phyloP scores from a whole-genome alignment of 2,329 filamentous ascomycete species.

The Cadophora sp. region DNA sequence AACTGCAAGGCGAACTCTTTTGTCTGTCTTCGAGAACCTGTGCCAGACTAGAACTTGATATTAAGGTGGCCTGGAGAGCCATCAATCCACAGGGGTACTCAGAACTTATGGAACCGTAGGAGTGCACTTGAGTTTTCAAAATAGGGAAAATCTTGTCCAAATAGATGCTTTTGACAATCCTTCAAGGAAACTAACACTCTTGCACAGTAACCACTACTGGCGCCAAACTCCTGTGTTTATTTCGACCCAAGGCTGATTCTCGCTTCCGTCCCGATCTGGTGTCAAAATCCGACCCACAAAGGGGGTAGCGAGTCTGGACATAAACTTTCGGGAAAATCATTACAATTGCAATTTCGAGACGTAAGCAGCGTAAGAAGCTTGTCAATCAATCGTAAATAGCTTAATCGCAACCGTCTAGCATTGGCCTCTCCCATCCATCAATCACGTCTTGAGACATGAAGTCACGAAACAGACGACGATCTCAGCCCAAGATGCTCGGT shows the following conservation, averaged over 20 bases:
- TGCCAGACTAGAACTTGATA: no score
- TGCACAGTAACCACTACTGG: not conserved
- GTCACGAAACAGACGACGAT: not conserved
- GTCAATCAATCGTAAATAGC: not conserved
- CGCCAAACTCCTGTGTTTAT: not conserved
- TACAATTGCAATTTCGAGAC: not conserved
- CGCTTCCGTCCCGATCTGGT: not conserved
- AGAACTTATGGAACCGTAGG: no score
- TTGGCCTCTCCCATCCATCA: not conserved
- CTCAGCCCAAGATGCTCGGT: constrained; percentile 1
- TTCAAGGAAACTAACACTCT: no score
- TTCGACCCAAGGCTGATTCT: not conserved
- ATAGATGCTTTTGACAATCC: no score
- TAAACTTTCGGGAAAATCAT: not conserved
- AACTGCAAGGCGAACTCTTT: no score
- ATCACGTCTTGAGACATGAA: not conserved
- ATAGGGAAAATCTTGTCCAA: no score
- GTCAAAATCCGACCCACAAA: constrained; percentile 1
- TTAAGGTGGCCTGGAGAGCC: no score
- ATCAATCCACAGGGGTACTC: no score
- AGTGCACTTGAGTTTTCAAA: no score
- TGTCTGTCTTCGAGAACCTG: no score
- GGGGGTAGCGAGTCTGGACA: not conserved
- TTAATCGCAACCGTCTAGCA: not conserved
- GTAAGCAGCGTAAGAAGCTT: constrained; percentile 11